Conservation (phyloP, 2,329 filamentous ascomycete species). For the Botrytis sinoallii region DNA sequence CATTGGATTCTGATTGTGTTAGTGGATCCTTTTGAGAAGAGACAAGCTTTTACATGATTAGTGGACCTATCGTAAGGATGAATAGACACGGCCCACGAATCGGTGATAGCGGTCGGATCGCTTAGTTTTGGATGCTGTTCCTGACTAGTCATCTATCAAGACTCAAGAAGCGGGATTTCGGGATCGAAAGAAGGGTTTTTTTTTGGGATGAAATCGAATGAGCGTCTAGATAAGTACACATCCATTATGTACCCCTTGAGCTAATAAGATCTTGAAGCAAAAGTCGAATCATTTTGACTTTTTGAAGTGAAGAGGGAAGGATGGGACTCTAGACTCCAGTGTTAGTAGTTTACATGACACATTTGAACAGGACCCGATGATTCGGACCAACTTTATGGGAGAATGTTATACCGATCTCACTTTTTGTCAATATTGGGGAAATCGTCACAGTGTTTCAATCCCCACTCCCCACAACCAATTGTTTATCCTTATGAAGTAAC, state of each 20-base stretch:
- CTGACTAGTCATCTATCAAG: constrained; percentile 4
- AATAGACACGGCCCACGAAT: neutral
- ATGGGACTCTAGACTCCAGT: neutral
- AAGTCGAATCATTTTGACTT: neutral
- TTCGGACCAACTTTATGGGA: neutral
- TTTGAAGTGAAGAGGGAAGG: neutral
- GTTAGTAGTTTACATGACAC: neutral
- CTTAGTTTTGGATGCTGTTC: neutral
- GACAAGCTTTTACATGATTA: neutral
- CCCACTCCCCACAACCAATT: neutral
- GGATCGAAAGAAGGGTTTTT: neutral
- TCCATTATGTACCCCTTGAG: neutral
- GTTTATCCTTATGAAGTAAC: neutral
- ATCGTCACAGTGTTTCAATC: neutral
- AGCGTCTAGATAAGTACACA: neutral
- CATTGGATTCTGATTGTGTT: neutral
- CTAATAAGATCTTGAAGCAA: neutral
- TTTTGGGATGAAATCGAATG: neutral
- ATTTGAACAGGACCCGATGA: neutral
- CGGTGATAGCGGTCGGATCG: neutral
- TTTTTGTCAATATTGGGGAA: constrained; percentile 1
- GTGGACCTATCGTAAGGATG: neutral
- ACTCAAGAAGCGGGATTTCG: neutral
- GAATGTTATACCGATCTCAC: neutral
- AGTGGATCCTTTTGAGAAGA: neutral